A percentile compares a stretch with the other conserved stretches of the same genome.
phyloP scores from a whole-genome alignment of 306 rosid species.

The Aeschynomene evenia region DNA sequence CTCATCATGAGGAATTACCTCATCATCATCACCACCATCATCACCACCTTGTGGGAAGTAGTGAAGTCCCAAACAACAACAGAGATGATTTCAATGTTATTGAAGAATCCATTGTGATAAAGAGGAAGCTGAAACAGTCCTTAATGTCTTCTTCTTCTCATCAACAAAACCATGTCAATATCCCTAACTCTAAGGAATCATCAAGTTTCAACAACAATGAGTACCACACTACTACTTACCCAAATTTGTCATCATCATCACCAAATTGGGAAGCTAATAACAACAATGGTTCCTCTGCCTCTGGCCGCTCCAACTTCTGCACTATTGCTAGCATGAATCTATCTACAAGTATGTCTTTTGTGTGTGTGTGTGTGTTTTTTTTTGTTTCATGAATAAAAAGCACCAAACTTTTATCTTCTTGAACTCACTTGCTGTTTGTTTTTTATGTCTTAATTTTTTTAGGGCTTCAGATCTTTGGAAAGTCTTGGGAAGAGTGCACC shows the following conservation, averaged over 20 bases:
- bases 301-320: conserved; percentile 34
- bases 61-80: conserved; percentile 2
- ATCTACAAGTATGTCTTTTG: conserved; percentile 46
- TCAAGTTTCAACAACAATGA: conserved; percentile 30
- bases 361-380: neutral
- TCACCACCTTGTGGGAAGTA: neutral
- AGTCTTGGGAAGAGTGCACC: conserved; percentile 49
- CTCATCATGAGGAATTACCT: neutral
- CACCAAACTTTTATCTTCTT: neutral
- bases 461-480: conserved; percentile 54
- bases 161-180: conserved; percentile 40
- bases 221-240: conserved; percentile 33
- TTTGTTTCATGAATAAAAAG: conserved; percentile 4
- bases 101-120: conserved; percentile 49
- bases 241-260: conserved; percentile 47
- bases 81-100: conserved; percentile 30
- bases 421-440: neutral
- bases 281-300: conserved; percentile 24
- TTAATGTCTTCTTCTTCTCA: conserved; percentile 14
- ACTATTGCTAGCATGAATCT: conserved; percentile 44
- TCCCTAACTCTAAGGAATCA: conserved; percentile 48
- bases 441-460: conserved; percentile 8
- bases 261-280: conserved; percentile 64
- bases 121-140: conserved; percentile 47
- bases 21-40: neutral